Conservation (phyloP, 495 filamentous ascomycete genomes). For the Aspergillus olivimuriae region DNA sequence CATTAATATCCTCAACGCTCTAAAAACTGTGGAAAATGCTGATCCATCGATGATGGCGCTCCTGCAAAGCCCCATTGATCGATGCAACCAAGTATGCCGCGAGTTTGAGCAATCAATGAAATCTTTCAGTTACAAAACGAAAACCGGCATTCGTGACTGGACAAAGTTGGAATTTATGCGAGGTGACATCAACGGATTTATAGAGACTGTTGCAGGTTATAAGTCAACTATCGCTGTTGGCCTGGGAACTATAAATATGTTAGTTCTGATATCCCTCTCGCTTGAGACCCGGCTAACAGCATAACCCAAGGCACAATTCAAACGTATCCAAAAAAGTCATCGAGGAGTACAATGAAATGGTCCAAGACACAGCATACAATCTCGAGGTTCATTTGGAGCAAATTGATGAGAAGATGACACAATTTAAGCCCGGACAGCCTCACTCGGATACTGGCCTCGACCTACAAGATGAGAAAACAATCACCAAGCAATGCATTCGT, state of each 20-base stretch:
- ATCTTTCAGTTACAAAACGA: slow-evolving; percentile 6
- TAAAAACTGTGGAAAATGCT: not conserved
- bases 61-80: slow-evolving; percentile 5
- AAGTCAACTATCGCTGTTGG: slow-evolving; percentile 10
- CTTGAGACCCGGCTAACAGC: slow-evolving; percentile 1
- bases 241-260: slow-evolving; percentile 10
- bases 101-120: slow-evolving; percentile 10
- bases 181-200: slow-evolving; percentile 13
- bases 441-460: not conserved
- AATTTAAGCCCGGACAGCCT: not conserved
- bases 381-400: slow-evolving; percentile 4
- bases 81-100: slow-evolving; percentile 11
- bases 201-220: slow-evolving; percentile 8
- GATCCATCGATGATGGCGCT: slow-evolving; percentile 5
- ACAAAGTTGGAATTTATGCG: slow-evolving; percentile 12
- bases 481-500: slow-evolving; percentile 10
- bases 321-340: slow-evolving; percentile 8
- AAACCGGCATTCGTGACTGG: slow-evolving; percentile 10
- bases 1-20: slow-evolving; percentile 2
- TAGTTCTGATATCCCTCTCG: not conserved
- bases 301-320: slow-evolving; percentile 4
- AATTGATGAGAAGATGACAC: slow-evolving; percentile 7
- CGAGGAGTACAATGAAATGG: slow-evolving; percentile 12
- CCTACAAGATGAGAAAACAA: slow-evolving; percentile 6
- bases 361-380: slow-evolving; percentile 9